Conservation (phyloP, 768 basidiomycete species). For the Macrolepiota fuliginosa region DNA sequence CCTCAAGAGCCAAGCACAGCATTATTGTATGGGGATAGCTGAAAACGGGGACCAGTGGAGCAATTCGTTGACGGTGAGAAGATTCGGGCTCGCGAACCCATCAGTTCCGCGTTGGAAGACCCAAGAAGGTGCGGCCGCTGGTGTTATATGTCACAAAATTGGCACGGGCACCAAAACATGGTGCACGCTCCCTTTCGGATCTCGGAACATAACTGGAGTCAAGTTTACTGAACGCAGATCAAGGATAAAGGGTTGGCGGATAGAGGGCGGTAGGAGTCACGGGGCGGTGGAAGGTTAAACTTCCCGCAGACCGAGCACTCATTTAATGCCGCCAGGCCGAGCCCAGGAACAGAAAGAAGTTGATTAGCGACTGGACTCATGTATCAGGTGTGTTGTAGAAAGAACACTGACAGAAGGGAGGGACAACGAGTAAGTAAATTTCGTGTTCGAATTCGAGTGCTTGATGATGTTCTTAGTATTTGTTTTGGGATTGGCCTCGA, state of each 20-base stretch:
- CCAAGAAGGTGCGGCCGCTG: not conserved
- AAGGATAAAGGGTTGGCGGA: not conserved
- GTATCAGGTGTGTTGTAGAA: not conserved
- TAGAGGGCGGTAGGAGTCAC: not conserved
- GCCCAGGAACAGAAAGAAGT: slow-evolving; percentile 1
- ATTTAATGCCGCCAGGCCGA: not conserved
- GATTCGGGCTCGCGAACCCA: not conserved
- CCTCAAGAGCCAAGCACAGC: not conserved
- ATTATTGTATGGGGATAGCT: not conserved
- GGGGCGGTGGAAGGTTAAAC: not conserved
- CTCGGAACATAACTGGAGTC: not conserved
- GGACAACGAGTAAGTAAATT: not conserved
- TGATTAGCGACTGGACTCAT: not conserved
- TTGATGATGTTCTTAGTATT: not conserved
- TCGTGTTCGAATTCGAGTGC: not conserved
- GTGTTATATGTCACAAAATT: not conserved
- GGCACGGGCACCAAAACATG: slow-evolving; percentile 1
- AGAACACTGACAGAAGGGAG: slow-evolving; percentile 1
- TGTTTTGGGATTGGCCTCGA: not conserved
- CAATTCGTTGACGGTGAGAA: not conserved
- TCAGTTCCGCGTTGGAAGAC: not conserved
- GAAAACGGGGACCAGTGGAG: not conserved
- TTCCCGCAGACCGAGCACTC: not conserved
- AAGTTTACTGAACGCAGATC: not conserved
- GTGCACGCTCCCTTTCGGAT: not conserved